Conservation (phyloP, 495 filamentous ascomycete species). For the Penicillium ochrochloron region DNA sequence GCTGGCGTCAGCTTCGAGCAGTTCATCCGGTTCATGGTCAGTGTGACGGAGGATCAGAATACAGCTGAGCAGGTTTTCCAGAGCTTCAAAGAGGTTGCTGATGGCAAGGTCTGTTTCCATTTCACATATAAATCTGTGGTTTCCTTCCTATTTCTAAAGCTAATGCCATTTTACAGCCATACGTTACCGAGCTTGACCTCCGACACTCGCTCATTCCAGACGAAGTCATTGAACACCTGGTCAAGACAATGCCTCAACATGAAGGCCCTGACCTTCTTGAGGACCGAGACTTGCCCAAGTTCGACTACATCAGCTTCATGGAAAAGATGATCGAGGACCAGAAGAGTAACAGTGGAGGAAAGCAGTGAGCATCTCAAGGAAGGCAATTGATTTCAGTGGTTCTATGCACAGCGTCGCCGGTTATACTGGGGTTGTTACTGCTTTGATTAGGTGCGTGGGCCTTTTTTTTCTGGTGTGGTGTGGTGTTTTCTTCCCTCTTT, state of each 20-base stretch:
- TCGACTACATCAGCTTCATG: slow-evolving; percentile 94
- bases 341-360: slow-evolving; percentile 34
- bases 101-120: slow-evolving; percentile 74
- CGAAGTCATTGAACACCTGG: slow-evolving; percentile 89
- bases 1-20: slow-evolving; percentile 91
- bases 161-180: slow-evolving; percentile 59
- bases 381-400: slow-evolving; percentile 21
- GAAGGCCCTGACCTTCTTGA: slow-evolving; percentile 77
- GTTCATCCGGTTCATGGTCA: slow-evolving; percentile 99
- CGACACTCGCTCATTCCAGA: slow-evolving; percentile 93
- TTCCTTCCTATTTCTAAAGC: not conserved
- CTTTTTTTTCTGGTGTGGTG: slow-evolving; percentile 10
- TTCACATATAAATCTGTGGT: not conserved
- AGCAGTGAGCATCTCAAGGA: slow-evolving; percentile 27
- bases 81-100: slow-evolving; percentile 93
- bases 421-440: slow-evolving; percentile 25
- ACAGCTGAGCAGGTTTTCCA: slow-evolving; percentile 98
- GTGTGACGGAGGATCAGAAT: slow-evolving; percentile 97
- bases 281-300: slow-evolving; percentile 78
- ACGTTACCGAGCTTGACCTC: slow-evolving; percentile 96
- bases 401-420: slow-evolving; percentile 37
- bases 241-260: slow-evolving; percentile 82
- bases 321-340: slow-evolving; percentile 64
- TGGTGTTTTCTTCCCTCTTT: slow-evolving; percentile 22
- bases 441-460: slow-evolving; percentile 31